Percentiles rank a stretch among this genome's conserved stretches.
Conservation (phyloP, 352 stramenopile species). For the Saprolegnia diclina region DNA sequence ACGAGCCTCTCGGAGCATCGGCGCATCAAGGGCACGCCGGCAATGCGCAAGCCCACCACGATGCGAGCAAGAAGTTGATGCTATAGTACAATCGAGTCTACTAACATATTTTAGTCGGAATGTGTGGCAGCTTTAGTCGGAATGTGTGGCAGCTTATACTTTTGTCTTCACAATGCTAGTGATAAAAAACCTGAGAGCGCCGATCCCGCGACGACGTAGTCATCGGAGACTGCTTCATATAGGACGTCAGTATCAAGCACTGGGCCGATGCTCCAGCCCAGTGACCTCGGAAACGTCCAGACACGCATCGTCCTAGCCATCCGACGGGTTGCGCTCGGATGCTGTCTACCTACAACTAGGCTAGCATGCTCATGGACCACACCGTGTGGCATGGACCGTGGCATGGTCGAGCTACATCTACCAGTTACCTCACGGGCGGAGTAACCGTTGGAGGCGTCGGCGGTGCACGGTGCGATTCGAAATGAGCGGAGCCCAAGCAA, state of each 20-base stretch:
- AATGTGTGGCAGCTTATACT: conserved; percentile 28
- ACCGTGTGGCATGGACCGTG: too few relatives aligned
- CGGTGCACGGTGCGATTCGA: too few relatives aligned
- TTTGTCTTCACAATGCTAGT: conserved; percentile 30
- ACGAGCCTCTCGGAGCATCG: not conserved
- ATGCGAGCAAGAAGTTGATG: not conserved
- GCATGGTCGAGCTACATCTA: too few relatives aligned
- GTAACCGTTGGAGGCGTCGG: too few relatives aligned
- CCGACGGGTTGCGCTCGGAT: too few relatives aligned
- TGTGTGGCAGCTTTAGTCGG: conserved; percentile 24
- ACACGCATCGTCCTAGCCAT: not conserved
- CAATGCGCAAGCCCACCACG: not conserved
- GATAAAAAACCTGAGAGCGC: conserved; percentile 30
- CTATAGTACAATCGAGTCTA: conserved; percentile 5
- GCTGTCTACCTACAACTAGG: too few relatives aligned
- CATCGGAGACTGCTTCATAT: conserved; percentile 13
- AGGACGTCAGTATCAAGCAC: conserved; percentile 28
- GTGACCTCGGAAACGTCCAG: conserved; percentile 27
- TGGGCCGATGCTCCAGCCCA: conserved; percentile 25
- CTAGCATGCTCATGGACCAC: too few relatives aligned
- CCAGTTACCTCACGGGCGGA: too few relatives aligned
- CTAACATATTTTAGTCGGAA: not conserved
- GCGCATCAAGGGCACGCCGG: not conserved
- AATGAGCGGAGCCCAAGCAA: too few relatives aligned
- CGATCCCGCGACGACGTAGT: not conserved